These are phyloP conservation scores for Cyberlindnera bimundalis DNA, from an alignment of 805 yeast species.

Conservation along the genomic window DNA sequence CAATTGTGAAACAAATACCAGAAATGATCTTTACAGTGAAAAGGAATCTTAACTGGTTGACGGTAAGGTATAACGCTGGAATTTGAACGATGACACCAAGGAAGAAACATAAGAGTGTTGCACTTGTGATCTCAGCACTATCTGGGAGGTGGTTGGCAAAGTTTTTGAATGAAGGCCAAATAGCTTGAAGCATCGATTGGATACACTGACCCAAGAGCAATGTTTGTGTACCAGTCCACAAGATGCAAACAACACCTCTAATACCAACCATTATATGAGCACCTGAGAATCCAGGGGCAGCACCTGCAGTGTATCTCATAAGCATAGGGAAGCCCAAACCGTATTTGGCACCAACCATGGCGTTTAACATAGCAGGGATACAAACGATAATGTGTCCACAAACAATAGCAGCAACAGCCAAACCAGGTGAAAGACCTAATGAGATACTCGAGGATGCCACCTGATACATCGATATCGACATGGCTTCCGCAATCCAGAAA, in stretches of 20 bases:
- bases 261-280: slow-evolving; percentile 30
- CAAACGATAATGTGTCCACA: slow-evolving; percentile 29
- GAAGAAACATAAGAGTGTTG: slow-evolving; percentile 33
- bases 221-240: slow-evolving; percentile 74
- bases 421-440: slow-evolving; percentile 63
- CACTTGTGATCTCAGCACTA: slow-evolving; percentile 27
- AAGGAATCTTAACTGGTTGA: slow-evolving; percentile 34
- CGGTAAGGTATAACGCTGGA: slow-evolving; percentile 32
- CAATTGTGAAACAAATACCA: slow-evolving; percentile 31
- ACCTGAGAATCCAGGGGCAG: slow-evolving; percentile 33
- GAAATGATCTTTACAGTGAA: slow-evolving; percentile 32
- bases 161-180: slow-evolving; percentile 44
- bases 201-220: slow-evolving; percentile 75
- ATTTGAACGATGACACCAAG: slow-evolving; percentile 31
- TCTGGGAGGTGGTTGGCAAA: slow-evolving; percentile 34
- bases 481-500: slow-evolving; percentile 75
- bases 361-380: slow-evolving; percentile 24
- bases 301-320: slow-evolving; percentile 34
- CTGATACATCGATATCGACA: slow-evolving; percentile 77
- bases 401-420: slow-evolving; percentile 26
- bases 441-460: slow-evolving; percentile 70
- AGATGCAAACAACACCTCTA: slow-evolving; percentile 33
- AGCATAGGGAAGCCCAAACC: slow-evolving; percentile 36
- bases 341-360: slow-evolving; percentile 30
- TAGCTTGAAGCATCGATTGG: slow-evolving; percentile 59